Conservation (phyloP, 805 yeast genomes). For the Candida manassasensis region DNA sequence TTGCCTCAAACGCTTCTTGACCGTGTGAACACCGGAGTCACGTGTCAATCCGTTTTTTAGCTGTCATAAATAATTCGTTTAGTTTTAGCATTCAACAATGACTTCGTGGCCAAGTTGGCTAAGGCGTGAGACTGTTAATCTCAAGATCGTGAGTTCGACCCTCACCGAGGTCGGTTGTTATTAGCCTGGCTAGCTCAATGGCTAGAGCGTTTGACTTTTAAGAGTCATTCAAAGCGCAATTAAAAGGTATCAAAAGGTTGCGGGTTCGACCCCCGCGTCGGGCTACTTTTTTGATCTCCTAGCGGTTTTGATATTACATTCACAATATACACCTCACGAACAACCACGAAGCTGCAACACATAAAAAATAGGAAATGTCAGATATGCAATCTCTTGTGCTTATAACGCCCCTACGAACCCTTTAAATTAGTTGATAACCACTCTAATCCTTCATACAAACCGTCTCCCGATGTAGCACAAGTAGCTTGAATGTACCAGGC, state of each 20-base stretch:
- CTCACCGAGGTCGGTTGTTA: conserved; percentile 20
- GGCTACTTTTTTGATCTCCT: neutral
- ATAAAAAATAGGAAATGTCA: too few relatives aligned
- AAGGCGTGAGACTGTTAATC: conserved; percentile 28
- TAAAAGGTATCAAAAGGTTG: conserved; percentile 1
- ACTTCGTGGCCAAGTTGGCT: conserved; percentile 28
- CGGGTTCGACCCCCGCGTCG: conserved; percentile 3
- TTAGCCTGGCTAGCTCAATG: conserved; percentile 2
- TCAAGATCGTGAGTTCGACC: conserved; percentile 26
- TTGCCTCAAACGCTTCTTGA: too few relatives aligned
- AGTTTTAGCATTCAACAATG: too few relatives aligned
- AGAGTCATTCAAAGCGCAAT: neutral
- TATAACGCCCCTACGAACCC: conserved; percentile 9
- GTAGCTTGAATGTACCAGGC: conserved; percentile 43
- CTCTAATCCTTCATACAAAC: conserved; percentile 35
- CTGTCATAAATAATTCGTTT: too few relatives aligned
- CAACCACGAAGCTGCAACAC: too few relatives aligned
- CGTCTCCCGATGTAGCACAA: conserved; percentile 39
- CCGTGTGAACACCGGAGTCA: too few relatives aligned
- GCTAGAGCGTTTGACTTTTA: conserved; percentile 2
- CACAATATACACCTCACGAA: too few relatives aligned
- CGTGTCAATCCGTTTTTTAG: too few relatives aligned
- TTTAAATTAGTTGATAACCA: conserved; percentile 34
- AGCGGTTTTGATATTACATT: too few relatives aligned
- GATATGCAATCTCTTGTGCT: too few relatives aligned